Base-by-base conservation (phyloP, 768 basidiomycete species). In the Trametes maxima region DNA sequence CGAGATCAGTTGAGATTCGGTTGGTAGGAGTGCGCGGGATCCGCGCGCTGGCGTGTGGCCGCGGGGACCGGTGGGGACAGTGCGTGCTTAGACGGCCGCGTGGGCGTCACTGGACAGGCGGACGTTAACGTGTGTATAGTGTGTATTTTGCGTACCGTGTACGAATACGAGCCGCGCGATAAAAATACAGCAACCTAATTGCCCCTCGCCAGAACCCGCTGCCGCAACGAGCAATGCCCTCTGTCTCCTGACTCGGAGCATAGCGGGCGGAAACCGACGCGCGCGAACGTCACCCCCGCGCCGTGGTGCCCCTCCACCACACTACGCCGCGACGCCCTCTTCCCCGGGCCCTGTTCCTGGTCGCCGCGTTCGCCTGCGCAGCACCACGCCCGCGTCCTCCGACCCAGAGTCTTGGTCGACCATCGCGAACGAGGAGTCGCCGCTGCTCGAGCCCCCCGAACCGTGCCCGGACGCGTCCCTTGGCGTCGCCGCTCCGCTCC, bases 1-100 rank as follows among this genome's bases (percentile, higher is more conserved):
- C 83, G 92, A 63, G 93, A 94, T 68, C 92, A 95, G 75, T 78
- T 95, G 61, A 85, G 93, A 60, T 95, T 95, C 68, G 80, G 80
- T 7, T 79, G 76, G 74, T 80, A 72, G 36, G 47, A 39, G 54
- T n/a, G 47, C 54, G 37, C 45, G 39, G 28, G 42, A 21, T 58
- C 44, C 48, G 37, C 57, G 54, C 47, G 45, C 45, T 33, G 50
- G 50, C 21, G 35, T 33, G 53, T 24, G 35, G n/a, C n/a, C 33
- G 19, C 24, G 28, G 16, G 25, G 53, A 46, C 62, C 24, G 53
- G 59, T 48, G 57, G 62, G 16, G 54, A 28, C 48, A 61, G 48
- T 13, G 60, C 60, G 60, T 49, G 47, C 60, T 43, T 56, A 61
- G 60, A 55, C 13, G 52, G 51, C 51, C 37, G 59, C 59, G 57